A percentile compares a stretch with the other conserved stretches of the same genome.
phyloP scores from a whole-genome alignment of 805 yeast genomes.

The Saccharomyces mikatae region DNA sequence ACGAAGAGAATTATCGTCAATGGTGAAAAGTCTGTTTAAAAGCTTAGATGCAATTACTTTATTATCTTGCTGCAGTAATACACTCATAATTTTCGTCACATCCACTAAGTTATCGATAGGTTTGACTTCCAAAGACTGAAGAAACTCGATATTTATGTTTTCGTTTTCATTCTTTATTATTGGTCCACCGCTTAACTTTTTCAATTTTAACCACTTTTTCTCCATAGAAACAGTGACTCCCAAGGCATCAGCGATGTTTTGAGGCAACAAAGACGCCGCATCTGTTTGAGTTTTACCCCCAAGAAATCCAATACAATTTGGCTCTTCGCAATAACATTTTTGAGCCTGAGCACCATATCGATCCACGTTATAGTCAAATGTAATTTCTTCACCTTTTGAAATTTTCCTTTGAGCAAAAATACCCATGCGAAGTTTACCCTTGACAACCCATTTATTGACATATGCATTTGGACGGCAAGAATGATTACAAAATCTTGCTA shows the following conservation, averaged over 20 bases:
- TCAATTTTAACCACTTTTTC: conserved; percentile 60
- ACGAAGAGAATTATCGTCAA: conserved; percentile 41
- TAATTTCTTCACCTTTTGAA: conserved; percentile 74
- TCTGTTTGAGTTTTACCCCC: conserved; percentile 98
- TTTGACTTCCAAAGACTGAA: conserved; percentile 46
- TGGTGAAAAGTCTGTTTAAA: conserved; percentile 53
- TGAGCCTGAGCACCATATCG: conserved; percentile 93
- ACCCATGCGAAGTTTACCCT: conserved; percentile 86
- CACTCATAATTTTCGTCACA: conserved; percentile 73
- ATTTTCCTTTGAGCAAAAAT: conserved; percentile 79
- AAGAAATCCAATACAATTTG: conserved; percentile 84
- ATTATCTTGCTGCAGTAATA: conserved; percentile 71
- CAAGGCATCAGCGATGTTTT: conserved; percentile 73
- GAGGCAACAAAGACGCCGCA: conserved; percentile 76
- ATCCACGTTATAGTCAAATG: conserved; percentile 81
- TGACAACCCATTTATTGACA: conserved; percentile 96
- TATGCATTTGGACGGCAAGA: conserved; percentile 92
- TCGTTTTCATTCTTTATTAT: conserved; percentile 44
- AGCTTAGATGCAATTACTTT: conserved; percentile 53
- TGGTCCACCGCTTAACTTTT: conserved; percentile 40
- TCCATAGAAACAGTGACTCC: conserved; percentile 66
- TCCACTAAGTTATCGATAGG: conserved; percentile 45
- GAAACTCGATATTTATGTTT: conserved; percentile 56
- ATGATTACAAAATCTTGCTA: conserved; percentile 91
- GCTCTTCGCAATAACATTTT: conserved; percentile 88